Base-by-base conservation (phyloP, 2,329 filamentous ascomycete species). In the Akanthomyces muscarius region DNA sequence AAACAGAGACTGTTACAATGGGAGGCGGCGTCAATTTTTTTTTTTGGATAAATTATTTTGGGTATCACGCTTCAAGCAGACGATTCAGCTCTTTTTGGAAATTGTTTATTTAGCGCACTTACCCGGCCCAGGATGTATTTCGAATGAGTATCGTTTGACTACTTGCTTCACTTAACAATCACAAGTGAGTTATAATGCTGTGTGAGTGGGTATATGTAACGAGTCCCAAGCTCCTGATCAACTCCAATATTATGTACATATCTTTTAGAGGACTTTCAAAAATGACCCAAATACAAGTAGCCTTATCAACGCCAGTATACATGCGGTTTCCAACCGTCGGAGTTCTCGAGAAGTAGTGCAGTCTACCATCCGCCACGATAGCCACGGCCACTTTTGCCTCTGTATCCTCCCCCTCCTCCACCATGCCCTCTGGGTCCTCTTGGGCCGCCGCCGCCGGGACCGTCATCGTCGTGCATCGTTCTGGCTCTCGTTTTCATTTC, bases 401-500 rank as follows among this genome's bases (percentile, higher is more conserved):
- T 81, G 55, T 81, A 83, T 3, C 81, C 80, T 57, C 83, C 83
- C 60, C 83, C 82, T 4, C 48, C 48, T 21, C 48, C 48, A 4
- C 50, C 50, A 2, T 83, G 80, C 36, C 85, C 75, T 70, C 85
- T 72, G 0, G 80, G 73, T 3, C 80, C 80, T 30, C 83, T 84
- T 67, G 78, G 77, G 23, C 77, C 77, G 21, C 77, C 77, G 56
- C 80, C 80, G 41, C 76, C 74, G 10, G 75, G 69, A 50, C 78
- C 78, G 65, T 81, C 73, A 11, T 77, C 70, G 33, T 82, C 81
- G 61, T 84, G 80, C 69, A 85, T 81, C 23, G 80, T 78, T 21
- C 86, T 84, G 54, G 83, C 81, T 33, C 90, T 81, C 1, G 89
- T 89, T 72, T 92, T 90, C 76, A 97, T 82, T 73, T 97, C 92